Conservation (phyloP, 1,284 basidiomycete genomes). For the Ganoderma sinense region DNA sequence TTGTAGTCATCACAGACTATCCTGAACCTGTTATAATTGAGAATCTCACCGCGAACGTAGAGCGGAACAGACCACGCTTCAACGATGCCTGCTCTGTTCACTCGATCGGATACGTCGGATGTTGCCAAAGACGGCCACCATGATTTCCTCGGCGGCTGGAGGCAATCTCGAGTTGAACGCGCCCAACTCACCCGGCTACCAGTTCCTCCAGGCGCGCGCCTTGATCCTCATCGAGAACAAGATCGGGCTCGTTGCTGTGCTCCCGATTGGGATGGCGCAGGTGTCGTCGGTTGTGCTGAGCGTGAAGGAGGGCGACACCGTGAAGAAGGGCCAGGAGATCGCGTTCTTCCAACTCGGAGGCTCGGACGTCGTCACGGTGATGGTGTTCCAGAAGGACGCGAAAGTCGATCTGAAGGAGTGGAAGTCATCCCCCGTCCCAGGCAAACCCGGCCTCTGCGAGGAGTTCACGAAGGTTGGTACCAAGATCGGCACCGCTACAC, state of each 20-base stretch:
- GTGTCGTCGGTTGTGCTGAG: slow-evolving; percentile 32
- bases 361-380: slow-evolving; percentile 33
- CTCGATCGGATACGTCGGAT: slow-evolving; percentile 43
- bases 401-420: slow-evolving; percentile 25
- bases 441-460: too few species aligned
- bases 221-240: slow-evolving; percentile 30
- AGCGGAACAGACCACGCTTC: slow-evolving; percentile 51
- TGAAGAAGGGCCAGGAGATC: slow-evolving; percentile 33
- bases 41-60: slow-evolving; percentile 62
- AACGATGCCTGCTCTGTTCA: slow-evolving; percentile 49
- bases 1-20: slow-evolving; percentile 71
- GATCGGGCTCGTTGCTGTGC: slow-evolving; percentile 33
- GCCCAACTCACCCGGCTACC: slow-evolving; percentile 34
- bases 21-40: slow-evolving; percentile 66
- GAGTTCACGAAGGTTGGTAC: slow-evolving; percentile 28
- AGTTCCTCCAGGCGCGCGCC: slow-evolving; percentile 36
- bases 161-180: slow-evolving; percentile 23
- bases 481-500: neutral
- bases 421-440: too few species aligned
- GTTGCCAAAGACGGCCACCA: neutral
- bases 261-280: slow-evolving; percentile 37
- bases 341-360: slow-evolving; percentile 32
- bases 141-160: neutral
- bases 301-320: slow-evolving; percentile 22
- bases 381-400: slow-evolving; percentile 32